Evolutionary conservation across 139 green algal species (phyloP), one percentile per base, ranked within the genome.

Genomic region (Micractinium conductrix): DNA sequence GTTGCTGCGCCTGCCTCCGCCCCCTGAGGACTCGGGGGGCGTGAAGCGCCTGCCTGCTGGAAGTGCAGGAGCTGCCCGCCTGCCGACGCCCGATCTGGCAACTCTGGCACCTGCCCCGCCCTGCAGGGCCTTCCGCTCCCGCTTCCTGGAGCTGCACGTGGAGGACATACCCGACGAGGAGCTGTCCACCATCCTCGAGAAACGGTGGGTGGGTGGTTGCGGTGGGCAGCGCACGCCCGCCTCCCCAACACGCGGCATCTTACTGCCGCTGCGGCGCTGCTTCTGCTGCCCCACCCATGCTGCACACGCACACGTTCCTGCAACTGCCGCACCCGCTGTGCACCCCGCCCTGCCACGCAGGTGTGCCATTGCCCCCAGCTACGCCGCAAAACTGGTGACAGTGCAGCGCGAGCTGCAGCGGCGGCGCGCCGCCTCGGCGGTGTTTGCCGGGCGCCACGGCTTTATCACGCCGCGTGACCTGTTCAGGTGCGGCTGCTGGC

Each of bases 61-160:
- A n/a, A n/a, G n/a, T n/a, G n/a, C n/a, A n/a, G n/a, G n/a, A n/a
- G n/a, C n/a, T n/a, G n/a, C n/a, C n/a, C n/a, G n/a, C n/a, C n/a
- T n/a, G n/a, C n/a, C n/a, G n/a, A n/a, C n/a, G n/a, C n/a, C n/a
- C n/a, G n/a, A n/a, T n/a, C n/a, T n/a, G n/a, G n/a, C n/a, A n/a
- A n/a, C n/a, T n/a, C n/a, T n/a, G n/a, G n/a, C n/a, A n/a, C n/a
- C 53, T 21, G 5, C 53, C 53, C 53, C 8, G 2, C 85, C 96
- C 21, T 90, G 81, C 12, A 88, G 94, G 45, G 94, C 94, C 50
- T 97, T 97, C 74, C 91, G 96, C 30, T 97, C 92, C 35, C 93
- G 97, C 45, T 99, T 99, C 90, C 88, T 99, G 84, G 97, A 99
- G 93, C 90, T 99, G n/a, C 94, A 99, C 82, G 93, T 99, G 28